phyloP scores from a whole-genome alignment of 805 yeast species.

The Huiozyma naganishii region DNA sequence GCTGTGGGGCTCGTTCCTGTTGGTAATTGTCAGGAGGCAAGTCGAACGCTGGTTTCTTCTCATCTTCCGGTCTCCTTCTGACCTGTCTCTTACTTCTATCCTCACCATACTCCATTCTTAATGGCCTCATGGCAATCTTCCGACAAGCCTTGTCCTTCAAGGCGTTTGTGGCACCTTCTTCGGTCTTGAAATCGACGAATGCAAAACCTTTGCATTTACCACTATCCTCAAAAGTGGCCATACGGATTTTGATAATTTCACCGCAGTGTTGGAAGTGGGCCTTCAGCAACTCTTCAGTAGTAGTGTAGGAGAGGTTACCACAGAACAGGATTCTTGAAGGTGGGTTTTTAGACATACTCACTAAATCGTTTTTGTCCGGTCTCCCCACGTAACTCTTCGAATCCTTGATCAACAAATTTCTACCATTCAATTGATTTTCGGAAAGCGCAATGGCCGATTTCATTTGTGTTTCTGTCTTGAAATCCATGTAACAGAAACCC shows the following conservation, averaged over 20 bases:
- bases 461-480: slow-evolving; percentile 50
- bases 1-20: background rate
- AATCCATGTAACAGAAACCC: slow-evolving; percentile 89
- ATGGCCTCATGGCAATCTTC: slow-evolving; percentile 57
- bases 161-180: slow-evolving; percentile 75
- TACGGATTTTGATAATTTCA: slow-evolving; percentile 69
- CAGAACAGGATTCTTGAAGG: slow-evolving; percentile 85
- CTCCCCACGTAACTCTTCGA: slow-evolving; percentile 79
- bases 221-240: slow-evolving; percentile 96
- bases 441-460: slow-evolving; percentile 52
- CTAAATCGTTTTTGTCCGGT: slow-evolving; percentile 47
- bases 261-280: slow-evolving; percentile 89
- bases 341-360: slow-evolving; percentile 56
- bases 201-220: slow-evolving; percentile 97
- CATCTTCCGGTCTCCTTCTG: slow-evolving; percentile 25
- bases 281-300: slow-evolving; percentile 66
- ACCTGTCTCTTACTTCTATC: slow-evolving; percentile 76
- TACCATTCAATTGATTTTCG: slow-evolving; percentile 67
- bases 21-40: slow-evolving; percentile 9
- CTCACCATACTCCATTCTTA: slow-evolving; percentile 89
- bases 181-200: slow-evolving; percentile 74
- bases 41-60: slow-evolving; percentile 18
- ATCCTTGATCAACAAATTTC: slow-evolving; percentile 77
- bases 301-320: slow-evolving; percentile 87
- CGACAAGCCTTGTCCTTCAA: slow-evolving; percentile 59